Evolutionary conservation across 305 asterid genomes (phyloP), one percentile per base, ranked within the genome.

Genomic region (Caryopteris hybrid): DNA sequence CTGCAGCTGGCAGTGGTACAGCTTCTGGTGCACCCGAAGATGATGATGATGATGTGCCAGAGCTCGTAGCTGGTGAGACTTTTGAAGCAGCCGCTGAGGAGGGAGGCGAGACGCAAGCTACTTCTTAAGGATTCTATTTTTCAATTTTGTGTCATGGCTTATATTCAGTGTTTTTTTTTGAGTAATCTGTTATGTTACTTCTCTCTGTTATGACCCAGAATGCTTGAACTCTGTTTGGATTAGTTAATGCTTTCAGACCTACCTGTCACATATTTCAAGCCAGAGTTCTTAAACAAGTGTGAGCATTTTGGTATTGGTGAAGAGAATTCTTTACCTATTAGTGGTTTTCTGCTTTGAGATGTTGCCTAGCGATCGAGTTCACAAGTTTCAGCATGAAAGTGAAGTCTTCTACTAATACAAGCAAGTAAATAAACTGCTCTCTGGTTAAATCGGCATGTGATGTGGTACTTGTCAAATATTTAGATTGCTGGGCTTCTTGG

Each of bases 81-180:
- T 88, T 88, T 51, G 96, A 88, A 78, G 92, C 83, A 31, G 90
- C 92, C 13, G 92, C 96, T 0, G 96, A 84, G 79, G 85, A 88
- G 81, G 79, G 41, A 6, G 11, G 70, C 14, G 81, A 74, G 64
- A 57, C 77, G 53, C 84, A 81, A 1, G 47, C 64, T 5, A 14
- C 84, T 27, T 61, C 84, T 55, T 80, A 62, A 67, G 76, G 58
- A 48, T 45, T 53, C 55, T 48, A 20, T 29, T 57, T 71, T 70
- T 70, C 69, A 57, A 61, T 78, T 78, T 73, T 78, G 77, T 73
- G 69, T 11, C 71, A 12, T 74, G 70, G 74, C 80, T 77, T 62
- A 51, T 74, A 64, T 57, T 50, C 66, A 66, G 64, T n/a, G n/a
- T 16, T 48, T 60, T 71, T 71, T 78, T 70, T 73, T 31, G 34